Base-by-base conservation (phyloP, 1,284 basidiomycete genomes). In the Caloboletus firmus region DNA sequence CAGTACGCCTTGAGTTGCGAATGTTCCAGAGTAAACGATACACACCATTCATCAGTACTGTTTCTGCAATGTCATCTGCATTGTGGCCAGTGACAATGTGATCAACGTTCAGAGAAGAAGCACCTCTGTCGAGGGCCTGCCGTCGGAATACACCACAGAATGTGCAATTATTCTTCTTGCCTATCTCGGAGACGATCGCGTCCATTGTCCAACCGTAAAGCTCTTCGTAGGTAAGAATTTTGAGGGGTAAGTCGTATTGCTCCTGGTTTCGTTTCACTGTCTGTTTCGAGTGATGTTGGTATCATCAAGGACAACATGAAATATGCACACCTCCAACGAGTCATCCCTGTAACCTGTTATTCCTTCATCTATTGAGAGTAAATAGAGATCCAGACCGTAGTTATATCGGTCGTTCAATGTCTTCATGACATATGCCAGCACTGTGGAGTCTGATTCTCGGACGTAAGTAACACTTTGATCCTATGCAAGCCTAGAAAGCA, bases 191-290 rank as follows among this genome's bases (percentile, higher is more conserved):
- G 34, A 99, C 97, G 52, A 99, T 94, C 18, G 85, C 82, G 68
- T 99, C 96, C 96, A 99, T 99, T 1, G 96, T 99, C 97, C 97
- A 99, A 13, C 96, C 96, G 62, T 99, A 99, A 6, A 99, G 81
- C 64, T 98, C 95, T 56, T 93, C 86, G 64, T 99, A 99, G 0
- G 92, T 93, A 13, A 99, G 79, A 56, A 99, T 97, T 76, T 96
- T 98, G 46, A 99, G 82, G 1, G 97, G 95, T 67, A 99, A 88
- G 44, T 87, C 83, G 67, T 99, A 99, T 74, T 99, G 95, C 56
- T 89, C 80, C 66, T 97, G 93, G 72, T 99, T 99, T 43, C 95
- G 84, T 74, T 99, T 98, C 46, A 99, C 97, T 0, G 97, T 98
- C 92, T 96, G 66, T 51, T 42, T 31, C 13, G 34, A 46, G n/a